Conservation (phyloP, 768 basidiomycete genomes). For the Lactifluus volemus region DNA sequence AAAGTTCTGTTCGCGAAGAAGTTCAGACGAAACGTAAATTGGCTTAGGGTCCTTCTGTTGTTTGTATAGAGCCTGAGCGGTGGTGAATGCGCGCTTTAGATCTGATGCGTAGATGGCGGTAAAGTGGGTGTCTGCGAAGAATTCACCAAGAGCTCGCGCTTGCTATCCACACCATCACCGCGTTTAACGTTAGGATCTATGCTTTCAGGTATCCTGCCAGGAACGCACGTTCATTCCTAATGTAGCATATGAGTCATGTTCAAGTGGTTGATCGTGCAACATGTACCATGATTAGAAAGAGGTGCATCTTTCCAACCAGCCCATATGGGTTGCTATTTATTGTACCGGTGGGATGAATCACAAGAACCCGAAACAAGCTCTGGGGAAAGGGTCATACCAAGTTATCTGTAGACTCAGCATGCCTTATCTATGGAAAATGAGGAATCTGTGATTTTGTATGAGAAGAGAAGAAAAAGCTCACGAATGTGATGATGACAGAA, state of each 20-base stretch:
- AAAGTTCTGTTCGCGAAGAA: slow-evolving; percentile 61
- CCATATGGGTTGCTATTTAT: slow-evolving; percentile 41
- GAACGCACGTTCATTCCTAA: slow-evolving; percentile 29
- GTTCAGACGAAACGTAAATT: slow-evolving; percentile 37
- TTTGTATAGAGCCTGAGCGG: slow-evolving; percentile 47
- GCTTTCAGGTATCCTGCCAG: not conserved
- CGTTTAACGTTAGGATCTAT: not conserved
- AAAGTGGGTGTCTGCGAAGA: slow-evolving; percentile 40
- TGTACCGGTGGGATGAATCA: not conserved
- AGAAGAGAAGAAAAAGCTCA: slow-evolving; percentile 10
- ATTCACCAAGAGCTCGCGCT: slow-evolving; percentile 40
- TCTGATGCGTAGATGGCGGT: slow-evolving; percentile 57
- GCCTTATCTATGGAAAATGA: slow-evolving; percentile 43
- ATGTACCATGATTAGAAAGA: slow-evolving; percentile 62
- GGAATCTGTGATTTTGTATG: not conserved
- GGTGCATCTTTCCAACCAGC: slow-evolving; percentile 71
- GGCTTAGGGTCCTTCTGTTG: slow-evolving; percentile 41
- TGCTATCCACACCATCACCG: slow-evolving; percentile 20
- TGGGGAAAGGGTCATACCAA: slow-evolving; percentile 34
- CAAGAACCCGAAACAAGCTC: not conserved
- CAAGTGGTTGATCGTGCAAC: not conserved
- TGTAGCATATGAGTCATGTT: not conserved
- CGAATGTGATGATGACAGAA: slow-evolving; percentile 25
- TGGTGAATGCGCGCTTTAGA: slow-evolving; percentile 53
- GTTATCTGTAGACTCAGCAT: slow-evolving; percentile 75